Conservation (phyloP, 2,329 filamentous ascomycete genomes). For the Corynespora cassiicola region DNA sequence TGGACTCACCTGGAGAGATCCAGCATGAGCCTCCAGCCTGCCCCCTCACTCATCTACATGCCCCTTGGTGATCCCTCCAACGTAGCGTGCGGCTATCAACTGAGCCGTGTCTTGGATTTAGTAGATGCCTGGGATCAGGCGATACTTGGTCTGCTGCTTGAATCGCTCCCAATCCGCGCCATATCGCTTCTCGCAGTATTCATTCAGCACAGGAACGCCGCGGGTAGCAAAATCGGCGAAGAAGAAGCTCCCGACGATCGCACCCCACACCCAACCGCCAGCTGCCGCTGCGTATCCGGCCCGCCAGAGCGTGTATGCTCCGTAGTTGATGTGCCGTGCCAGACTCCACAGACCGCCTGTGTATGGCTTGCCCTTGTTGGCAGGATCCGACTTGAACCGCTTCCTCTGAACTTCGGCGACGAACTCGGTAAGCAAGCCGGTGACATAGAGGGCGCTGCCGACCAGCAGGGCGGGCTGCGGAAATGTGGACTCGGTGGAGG, state of each 20-base stretch:
- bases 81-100: not conserved
- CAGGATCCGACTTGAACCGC: conserved; percentile 57
- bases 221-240: conserved; percentile 54
- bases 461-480: conserved; percentile 52
- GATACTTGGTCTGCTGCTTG: conserved; percentile 49
- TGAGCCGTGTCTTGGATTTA: conserved; percentile 13
- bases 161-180: conserved; percentile 49
- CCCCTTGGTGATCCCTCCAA: not conserved
- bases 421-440: conserved; percentile 62
- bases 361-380: conserved; percentile 61
- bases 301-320: conserved; percentile 60
- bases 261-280: conserved; percentile 56
- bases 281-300: conserved; percentile 56
- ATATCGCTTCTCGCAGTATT: conserved; percentile 55
- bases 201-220: conserved; percentile 56
- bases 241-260: conserved; percentile 49
- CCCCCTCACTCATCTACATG: too few species aligned
- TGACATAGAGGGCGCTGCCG: conserved; percentile 57
- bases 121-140: conserved; percentile 41
- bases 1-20: conserved; percentile 1
- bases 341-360: conserved; percentile 57
- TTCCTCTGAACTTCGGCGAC: conserved; percentile 64
- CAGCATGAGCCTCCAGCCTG: not conserved
- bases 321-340: conserved; percentile 63
- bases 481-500: conserved; percentile 47